Conservation (phyloP, 352 stramenopile species). For the Phytopythium chamaehyphon region DNA sequence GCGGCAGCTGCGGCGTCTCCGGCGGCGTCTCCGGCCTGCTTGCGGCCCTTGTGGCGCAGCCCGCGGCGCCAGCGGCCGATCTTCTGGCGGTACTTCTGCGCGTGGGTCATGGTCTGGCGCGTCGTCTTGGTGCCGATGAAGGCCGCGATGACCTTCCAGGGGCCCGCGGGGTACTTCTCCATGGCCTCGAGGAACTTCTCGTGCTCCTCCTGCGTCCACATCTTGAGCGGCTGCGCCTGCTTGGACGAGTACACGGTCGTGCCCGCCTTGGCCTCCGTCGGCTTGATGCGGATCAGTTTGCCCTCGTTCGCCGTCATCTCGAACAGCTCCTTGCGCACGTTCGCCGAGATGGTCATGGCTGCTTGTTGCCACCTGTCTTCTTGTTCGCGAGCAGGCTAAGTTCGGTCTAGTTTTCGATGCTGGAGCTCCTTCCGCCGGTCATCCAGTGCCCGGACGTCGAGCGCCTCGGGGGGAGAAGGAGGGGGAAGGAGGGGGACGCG, state of each 20-base stretch:
- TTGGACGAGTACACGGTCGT: conserved; percentile 84
- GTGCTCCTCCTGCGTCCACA: conserved; percentile 85
- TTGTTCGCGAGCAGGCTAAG: background rate
- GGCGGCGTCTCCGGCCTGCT: conserved; percentile 42
- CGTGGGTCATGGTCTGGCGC: conserved; percentile 92
- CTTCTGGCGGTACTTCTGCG: conserved; percentile 85
- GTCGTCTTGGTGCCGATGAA: conserved; percentile 84
- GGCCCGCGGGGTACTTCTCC: conserved; percentile 80
- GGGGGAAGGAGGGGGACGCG: background rate
- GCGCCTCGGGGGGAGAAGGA: background rate
- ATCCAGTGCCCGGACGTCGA: background rate
- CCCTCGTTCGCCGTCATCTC: conserved; percentile 75
- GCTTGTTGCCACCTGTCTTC: no score
- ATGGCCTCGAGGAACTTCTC: conserved; percentile 84
- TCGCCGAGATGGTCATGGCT: conserved; percentile 83
- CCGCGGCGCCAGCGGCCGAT: conserved; percentile 78
- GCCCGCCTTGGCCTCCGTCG: conserved; percentile 77
- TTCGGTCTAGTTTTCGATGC: no score
- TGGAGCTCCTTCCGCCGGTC: no score
- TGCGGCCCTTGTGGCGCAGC: conserved; percentile 75
- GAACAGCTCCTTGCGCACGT: conserved; percentile 83
- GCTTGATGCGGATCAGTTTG: conserved; percentile 83
- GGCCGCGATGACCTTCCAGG: conserved; percentile 80
- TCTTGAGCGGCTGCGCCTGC: conserved; percentile 79
- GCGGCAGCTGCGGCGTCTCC: conserved; percentile 27